A percentile compares a stretch with the other conserved stretches of the same genome.
Conservation (phyloP, 2,329 filamentous ascomycete genomes). For the Botryosphaeria dothidea region DNA sequence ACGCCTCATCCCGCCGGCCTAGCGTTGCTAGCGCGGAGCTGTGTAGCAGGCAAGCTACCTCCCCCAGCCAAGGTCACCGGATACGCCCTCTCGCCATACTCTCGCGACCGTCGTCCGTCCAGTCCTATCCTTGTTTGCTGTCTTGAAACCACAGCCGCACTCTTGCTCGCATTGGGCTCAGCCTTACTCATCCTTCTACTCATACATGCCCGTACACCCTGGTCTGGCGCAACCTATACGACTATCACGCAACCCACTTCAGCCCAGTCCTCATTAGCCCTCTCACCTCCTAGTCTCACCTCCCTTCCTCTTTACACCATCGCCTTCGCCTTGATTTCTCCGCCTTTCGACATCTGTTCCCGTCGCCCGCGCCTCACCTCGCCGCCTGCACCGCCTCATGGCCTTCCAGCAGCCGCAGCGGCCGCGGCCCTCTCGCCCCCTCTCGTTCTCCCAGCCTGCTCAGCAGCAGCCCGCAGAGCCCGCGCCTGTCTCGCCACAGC, state of each 20-base stretch:
- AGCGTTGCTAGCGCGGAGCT: constrained; percentile 6
- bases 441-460: constrained; percentile 35
- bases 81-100: constrained; percentile 11
- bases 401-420: constrained; percentile 42
- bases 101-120: neutral
- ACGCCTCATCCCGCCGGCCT: constrained; percentile 7
- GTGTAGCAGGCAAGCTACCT: constrained; percentile 4
- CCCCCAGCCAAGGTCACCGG: neutral
- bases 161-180: constrained; percentile 6
- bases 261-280: neutral
- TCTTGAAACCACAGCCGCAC: neutral
- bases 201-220: neutral
- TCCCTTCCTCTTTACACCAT: neutral
- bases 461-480: constrained; percentile 5
- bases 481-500: constrained; percentile 36
- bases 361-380: neutral
- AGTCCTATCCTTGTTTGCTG: neutral
- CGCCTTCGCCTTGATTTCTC: neutral
- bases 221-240: neutral
- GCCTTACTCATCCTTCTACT: constrained; percentile 19
- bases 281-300: neutral
- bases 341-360: neutral
- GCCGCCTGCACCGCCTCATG: constrained; percentile 27
- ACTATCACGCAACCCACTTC: constrained; percentile 12
- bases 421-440: constrained; percentile 35